A percentile compares a stretch with the other conserved stretches of the same genome.
Evolutionary conservation across 2,329 filamentous ascomycete species (phyloP).

Genomic region (Penicillium sclerotigenum): DNA sequence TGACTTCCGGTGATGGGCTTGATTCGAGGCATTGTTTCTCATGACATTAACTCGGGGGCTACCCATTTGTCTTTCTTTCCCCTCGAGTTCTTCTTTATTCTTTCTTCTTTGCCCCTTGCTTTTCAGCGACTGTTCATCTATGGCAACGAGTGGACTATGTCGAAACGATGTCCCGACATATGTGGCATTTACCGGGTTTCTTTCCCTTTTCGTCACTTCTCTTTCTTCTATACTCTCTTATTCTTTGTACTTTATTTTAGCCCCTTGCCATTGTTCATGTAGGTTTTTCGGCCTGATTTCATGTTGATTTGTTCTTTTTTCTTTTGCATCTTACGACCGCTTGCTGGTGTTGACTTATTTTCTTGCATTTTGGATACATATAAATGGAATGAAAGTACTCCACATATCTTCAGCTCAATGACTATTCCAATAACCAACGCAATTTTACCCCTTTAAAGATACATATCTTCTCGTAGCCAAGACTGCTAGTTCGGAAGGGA

Average conservation of each 20-base stretch:
- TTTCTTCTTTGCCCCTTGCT: slow-evolving; percentile 18
- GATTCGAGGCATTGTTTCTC: not conserved
- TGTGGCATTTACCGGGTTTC: slow-evolving; percentile 16
- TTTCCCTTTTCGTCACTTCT: slow-evolving; percentile 9
- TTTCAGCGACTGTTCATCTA: slow-evolving; percentile 26
- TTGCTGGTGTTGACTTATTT: not conserved
- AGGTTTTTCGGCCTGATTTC: not conserved
- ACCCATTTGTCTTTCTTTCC: slow-evolving; percentile 5
- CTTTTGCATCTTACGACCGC: not conserved
- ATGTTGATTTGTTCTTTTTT: not conserved
- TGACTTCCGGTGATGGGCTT: slow-evolving; percentile 36
- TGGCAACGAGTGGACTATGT: slow-evolving; percentile 27
- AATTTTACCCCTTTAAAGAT: not conserved
- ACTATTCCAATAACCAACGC: not conserved
- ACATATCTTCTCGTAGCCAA: not conserved
- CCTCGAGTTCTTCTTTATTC: slow-evolving; percentile 8
- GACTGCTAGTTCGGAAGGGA: slow-evolving; percentile 3
- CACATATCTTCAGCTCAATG: not conserved
- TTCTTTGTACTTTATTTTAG: slow-evolving; percentile 8
- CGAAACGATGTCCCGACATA: slow-evolving; percentile 25
- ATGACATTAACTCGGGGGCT: not conserved
- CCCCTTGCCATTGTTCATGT: not conserved
- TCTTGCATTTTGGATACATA: not conserved
- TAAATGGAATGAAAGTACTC: not conserved
- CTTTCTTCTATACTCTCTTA: not conserved